Evolutionary conservation across 208 protist species (phyloP), one percentile per base, ranked within the genome.

Genomic region (Leptomonas pyrrhocoris): DNA sequence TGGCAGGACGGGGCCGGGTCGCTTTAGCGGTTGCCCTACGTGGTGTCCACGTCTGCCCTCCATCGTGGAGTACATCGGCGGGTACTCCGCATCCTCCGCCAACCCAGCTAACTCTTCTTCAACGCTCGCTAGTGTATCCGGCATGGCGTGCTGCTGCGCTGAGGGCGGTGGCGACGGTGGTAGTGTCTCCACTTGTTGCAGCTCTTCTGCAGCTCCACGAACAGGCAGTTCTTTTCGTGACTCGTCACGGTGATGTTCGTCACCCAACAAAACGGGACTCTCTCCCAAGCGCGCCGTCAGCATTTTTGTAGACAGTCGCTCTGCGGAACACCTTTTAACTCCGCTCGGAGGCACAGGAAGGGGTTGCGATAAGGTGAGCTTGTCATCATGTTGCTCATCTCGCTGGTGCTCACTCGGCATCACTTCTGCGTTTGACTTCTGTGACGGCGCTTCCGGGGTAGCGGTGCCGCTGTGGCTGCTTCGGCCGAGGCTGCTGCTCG

Each of bases 51-150:
- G 9, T 0, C 38, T 23, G 21, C 38, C 50, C 19, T 23, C 50
- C 2, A 6, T 21, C 21, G 54, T 28, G 12, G 8, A 16, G 31
- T 30, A 2, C 48, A 50, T 42, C 6, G 28, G 54, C 1, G 57
- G 57, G 9, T 42, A 25, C 16, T 69, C 63, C 7, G 63, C 40
- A 19, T 49, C 72, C 21, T 59, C 56, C 57, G 71, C 27, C 55
- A 77, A 40, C 12, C 28, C 72, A 13, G 57, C 72, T 21, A 77
- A 30, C 59, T 66, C 56, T 3, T 57, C 62, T 31, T 61, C 64
- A 1, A 66, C 63, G 21, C 63, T 70, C 46, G 58, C 56, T n/a
- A 77, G 38, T n/a, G 64, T 64, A 5, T 75, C 21, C 8, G 3
- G 31, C 23, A 49, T 9, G 23, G 23, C 57, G 8, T 36, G 34